Base-by-base conservation (phyloP, 768 basidiomycete species). In the Lanmaoa pseudosensibilis region DNA sequence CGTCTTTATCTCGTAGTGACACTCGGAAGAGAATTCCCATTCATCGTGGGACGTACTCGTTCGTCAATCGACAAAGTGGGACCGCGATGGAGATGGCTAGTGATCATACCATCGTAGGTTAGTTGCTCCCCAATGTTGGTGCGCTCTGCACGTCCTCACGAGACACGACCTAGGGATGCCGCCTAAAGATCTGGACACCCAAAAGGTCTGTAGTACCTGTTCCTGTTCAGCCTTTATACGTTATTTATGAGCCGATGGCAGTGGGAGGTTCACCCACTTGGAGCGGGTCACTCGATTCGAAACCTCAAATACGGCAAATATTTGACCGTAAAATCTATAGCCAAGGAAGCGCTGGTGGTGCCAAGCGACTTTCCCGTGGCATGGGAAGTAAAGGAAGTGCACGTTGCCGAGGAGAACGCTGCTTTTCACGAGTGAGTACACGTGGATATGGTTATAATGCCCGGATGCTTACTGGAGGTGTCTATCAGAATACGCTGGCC, bases 251-350 rank as follows among this genome's bases (percentile, higher is more conserved):
- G 18, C 51, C 32, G 33, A 30, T 41, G 36, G 3, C 19, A 70
- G 69, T 70, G 69, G 69, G 69, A 70, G 13, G 60, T 72, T 32
- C 62, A 61, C 40, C 66, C 66, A 1, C 49, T 70, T 0, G 69
- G 69, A 41, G 66, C 70, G 11, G 69, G 69, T 9, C 56, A 72
- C 33, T 66, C 62, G 12, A 70, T 70, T 46, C 64, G 71, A 48
- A 70, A 70, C 57, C 40, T 68, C 46, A 68, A 70, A 48, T 69
- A 66, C 13, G 70, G 70, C 13, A 69, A 70, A 58, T 72, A 70
- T 33, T 19, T 70, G 30, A 60, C 70, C 23, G 48, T 70, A 7
- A 68, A 51, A 44, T 56, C 69, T 1, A 62, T 69, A 27, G 48
- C 66, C 47, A 70, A 55, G 45, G 69, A 70, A 19, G 60, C 59